phyloP scores from a whole-genome alignment of 768 basidiomycete species.

The Suillus alpinus region DNA sequence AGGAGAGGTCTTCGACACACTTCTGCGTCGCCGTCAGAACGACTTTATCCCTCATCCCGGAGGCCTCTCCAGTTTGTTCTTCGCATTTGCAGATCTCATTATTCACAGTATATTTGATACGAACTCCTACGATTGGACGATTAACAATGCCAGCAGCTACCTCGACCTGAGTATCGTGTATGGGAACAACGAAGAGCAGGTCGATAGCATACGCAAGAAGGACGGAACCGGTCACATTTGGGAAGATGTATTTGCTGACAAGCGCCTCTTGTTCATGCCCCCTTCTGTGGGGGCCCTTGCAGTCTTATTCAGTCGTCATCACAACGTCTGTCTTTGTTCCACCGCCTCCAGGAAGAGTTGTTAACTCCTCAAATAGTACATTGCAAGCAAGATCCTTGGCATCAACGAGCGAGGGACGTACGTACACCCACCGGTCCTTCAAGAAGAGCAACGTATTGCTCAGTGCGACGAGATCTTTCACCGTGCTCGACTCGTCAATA shows the following conservation, averaged over 20 bases:
- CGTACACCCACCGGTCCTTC: conserved; percentile 16
- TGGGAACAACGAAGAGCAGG: conserved; percentile 49
- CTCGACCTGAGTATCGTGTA: conserved; percentile 76
- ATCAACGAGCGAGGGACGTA: conserved; percentile 66
- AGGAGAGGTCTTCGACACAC: conserved; percentile 66
- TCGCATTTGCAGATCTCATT: conserved; percentile 75
- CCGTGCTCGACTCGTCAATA: conserved; percentile 70
- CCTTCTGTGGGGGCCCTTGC: conserved; percentile 67
- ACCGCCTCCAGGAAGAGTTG: background rate
- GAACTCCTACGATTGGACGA: conserved; percentile 40
- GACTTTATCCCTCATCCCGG: conserved; percentile 56
- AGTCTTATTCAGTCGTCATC: conserved; percentile 68
- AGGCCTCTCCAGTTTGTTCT: conserved; percentile 72
- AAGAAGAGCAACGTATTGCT: conserved; percentile 21
- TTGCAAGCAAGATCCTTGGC: conserved; percentile 61
- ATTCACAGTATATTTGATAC: conserved; percentile 75
- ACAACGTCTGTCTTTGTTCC: conserved; percentile 50
- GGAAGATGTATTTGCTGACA: conserved; percentile 70
- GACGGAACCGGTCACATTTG: conserved; percentile 69
- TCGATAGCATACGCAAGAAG: conserved; percentile 50
- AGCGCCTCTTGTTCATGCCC: conserved; percentile 65
- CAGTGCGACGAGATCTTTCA: conserved; percentile 83
- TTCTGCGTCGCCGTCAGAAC: conserved; percentile 41
- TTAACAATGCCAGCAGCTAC: conserved; percentile 70
- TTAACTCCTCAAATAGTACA: conserved; percentile 44